Conservation (phyloP, 176 grass and related monocot species). For the Oryza meridionalis region DNA sequence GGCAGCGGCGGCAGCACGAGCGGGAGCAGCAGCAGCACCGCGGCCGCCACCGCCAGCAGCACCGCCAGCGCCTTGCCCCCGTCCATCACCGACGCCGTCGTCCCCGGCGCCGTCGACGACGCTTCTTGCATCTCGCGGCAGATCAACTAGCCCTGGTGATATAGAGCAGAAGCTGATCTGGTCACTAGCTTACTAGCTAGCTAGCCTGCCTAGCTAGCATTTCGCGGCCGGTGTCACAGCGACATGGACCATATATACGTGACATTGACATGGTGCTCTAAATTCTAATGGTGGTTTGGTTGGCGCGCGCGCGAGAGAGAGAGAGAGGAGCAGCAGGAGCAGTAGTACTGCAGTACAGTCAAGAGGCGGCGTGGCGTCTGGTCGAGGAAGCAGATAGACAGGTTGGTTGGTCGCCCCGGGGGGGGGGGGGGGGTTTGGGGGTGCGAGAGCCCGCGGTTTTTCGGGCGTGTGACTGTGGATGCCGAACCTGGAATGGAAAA, state of each 20-base stretch:
- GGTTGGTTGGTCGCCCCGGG: background rate
- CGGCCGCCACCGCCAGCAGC: constrained; percentile 36
- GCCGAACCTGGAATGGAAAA: constrained; percentile 26
- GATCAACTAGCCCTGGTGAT: background rate
- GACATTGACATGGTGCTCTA: background rate
- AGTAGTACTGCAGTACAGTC: background rate
- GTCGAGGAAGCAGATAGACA: background rate
- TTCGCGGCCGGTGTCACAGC: background rate
- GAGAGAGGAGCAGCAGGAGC: background rate
- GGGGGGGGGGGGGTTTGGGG: too few species aligned
- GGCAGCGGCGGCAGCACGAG: constrained; percentile 63
- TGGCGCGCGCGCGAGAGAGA: too few species aligned
- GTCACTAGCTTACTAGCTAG: background rate
- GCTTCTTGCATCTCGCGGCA: background rate
- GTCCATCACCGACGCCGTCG: constrained; percentile 7
- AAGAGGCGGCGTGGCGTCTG: background rate
- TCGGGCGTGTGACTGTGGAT: background rate
- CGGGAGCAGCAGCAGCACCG: constrained; percentile 56
- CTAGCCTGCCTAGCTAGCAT: background rate
- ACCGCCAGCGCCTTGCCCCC: constrained; percentile 13
- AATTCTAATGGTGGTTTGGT: background rate
- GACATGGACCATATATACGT: background rate
- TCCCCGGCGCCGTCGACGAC: background rate
- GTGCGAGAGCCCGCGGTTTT: constrained; percentile 5
- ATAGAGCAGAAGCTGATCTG: too few species aligned